Evolutionary conservation across 2,329 filamentous ascomycete species (phyloP).

Genomic region (Botrytis pseudocinerea): DNA sequence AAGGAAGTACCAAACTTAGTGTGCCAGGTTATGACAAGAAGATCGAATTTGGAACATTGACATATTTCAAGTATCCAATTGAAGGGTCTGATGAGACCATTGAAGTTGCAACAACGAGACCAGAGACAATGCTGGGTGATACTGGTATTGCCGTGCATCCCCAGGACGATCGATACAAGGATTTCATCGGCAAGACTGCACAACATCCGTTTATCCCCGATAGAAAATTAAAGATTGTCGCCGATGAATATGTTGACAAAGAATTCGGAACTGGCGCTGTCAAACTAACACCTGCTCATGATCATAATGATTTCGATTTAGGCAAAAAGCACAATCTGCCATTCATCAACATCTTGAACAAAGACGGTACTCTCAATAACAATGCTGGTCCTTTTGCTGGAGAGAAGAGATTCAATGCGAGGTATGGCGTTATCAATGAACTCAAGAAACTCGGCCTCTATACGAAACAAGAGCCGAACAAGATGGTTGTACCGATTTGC

Average conservation of each 20-base stretch:
- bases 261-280: background rate
- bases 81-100: background rate
- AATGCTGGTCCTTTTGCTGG: background rate
- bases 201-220: background rate
- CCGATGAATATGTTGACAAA: background rate
- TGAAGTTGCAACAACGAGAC: background rate
- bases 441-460: background rate
- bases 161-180: background rate
- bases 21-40: background rate
- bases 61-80: constrained; percentile 4
- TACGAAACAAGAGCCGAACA: background rate
- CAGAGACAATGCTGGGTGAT: background rate
- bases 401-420: constrained; percentile 4
- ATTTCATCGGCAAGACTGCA: background rate
- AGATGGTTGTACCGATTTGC: background rate
- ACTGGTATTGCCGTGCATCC: background rate
- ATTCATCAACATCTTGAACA: background rate
- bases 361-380: background rate
- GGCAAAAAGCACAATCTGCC: background rate
- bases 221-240: background rate
- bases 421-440: background rate
- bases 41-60: background rate
- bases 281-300: background rate
- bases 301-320: background rate
- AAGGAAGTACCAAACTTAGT: background rate